Evolutionary conservation across 345 rosid genomes (phyloP).

Genomic region (Zanthoxylum bungeanum): DNA sequence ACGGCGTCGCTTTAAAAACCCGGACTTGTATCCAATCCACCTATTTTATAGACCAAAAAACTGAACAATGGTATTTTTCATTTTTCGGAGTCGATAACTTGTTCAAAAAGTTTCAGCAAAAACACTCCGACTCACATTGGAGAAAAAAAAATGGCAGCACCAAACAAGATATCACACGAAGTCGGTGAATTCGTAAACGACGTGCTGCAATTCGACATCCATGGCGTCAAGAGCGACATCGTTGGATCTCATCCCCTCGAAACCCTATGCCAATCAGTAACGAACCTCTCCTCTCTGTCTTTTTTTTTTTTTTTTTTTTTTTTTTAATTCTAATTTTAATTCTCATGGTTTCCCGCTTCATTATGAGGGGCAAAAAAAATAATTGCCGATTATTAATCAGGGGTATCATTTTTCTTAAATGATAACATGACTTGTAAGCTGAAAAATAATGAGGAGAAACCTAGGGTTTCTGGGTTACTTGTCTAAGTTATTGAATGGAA

Average conservation of each 20-base stretch:
- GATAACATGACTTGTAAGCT: neutral
- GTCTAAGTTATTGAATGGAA: neutral
- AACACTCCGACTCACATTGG: neutral
- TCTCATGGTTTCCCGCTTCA: constrained; percentile 7
- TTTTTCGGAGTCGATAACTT: constrained; percentile 12
- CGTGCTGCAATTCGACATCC: constrained; percentile 76
- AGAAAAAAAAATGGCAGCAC: constrained; percentile 46
- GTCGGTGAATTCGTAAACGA: constrained; percentile 68
- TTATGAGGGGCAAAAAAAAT: too few relatives aligned
- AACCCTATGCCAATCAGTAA: constrained; percentile 66
- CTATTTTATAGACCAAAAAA: too few relatives aligned
- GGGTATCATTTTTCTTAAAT: neutral
- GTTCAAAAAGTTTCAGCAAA: constrained; percentile 19
- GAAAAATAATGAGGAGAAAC: neutral
- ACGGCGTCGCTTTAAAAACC: too few relatives aligned
- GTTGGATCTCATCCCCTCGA: constrained; percentile 86
- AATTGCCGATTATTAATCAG: neutral
- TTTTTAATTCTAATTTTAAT: too few relatives aligned
- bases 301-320: neutral
- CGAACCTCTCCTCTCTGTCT: neutral
- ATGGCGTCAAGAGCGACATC: constrained; percentile 76
- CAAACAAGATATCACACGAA: constrained; percentile 61
- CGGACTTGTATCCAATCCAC: too few relatives aligned
- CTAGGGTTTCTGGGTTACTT: neutral
- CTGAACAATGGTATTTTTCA: too few relatives aligned